Base-by-base conservation (phyloP, 1,139 yeast genomes). In the Yamadazyma friedrichii region DNA sequence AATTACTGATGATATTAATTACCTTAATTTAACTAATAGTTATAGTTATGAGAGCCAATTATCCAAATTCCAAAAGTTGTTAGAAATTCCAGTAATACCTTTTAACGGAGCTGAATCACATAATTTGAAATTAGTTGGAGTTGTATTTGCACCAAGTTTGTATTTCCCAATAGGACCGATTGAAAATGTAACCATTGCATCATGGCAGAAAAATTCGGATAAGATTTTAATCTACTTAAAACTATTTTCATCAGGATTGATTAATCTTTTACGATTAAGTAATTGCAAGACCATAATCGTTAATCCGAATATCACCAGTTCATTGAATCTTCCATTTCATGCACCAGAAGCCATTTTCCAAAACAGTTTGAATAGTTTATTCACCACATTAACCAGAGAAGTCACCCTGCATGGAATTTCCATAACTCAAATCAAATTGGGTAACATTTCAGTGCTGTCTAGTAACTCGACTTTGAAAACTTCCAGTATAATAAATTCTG, bases 111-210 rank as follows among this genome's bases (percentile, higher is more conserved):
- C 82, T 0, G 61, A 61, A 6, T 64, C 82, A 4, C 86, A 82
- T 52, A 62, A 58, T 34, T 69, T 82, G 45, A 57, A 62, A 31
- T 65, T 84, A n/a, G 70, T 73, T 2, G 83, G 83, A 4, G 78
- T 83, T 15, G 62, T 84, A 10, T 72, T 84, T 40, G 66, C 85
- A 2, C 91, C 91, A 0, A 81, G 76, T 50, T 62, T 82, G 45
- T 78, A 74, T 52, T 82, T 79, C 60, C 87, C 88, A 2, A 62
- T 81, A 1, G 91, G 89, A 0, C 88, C 89, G 1, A 64, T 83
- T 13, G 88, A 84, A 50, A 69, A 78, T 36, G 63, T 80, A n/a
- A 56, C 78, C 2, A 61, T 71, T 11, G 64, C 67, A 8, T 70
- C 78, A 4, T 82, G 88, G 88, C 58, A 64, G 9, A 71, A 71